Conservation (phyloP, 2,329 filamentous ascomycete species). For the Neurospora sp. region DNA sequence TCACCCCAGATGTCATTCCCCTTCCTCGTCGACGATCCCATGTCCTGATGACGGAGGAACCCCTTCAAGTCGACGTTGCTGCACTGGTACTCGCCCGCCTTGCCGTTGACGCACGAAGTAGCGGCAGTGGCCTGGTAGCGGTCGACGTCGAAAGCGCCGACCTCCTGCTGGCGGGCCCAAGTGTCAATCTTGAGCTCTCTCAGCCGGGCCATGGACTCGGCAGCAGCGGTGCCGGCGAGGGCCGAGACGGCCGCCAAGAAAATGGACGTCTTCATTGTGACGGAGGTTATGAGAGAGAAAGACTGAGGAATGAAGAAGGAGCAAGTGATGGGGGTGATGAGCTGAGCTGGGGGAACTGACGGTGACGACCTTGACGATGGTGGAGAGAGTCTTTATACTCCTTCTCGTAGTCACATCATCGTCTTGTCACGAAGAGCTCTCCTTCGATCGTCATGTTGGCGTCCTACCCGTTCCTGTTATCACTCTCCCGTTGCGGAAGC, state of each 20-base stretch:
- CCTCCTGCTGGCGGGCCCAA: slow-evolving; percentile 8
- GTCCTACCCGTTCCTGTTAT: not conserved
- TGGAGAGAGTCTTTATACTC: not conserved
- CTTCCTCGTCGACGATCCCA: slow-evolving; percentile 8
- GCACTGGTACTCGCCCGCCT: slow-evolving; percentile 10
- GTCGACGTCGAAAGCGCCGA: slow-evolving; percentile 8
- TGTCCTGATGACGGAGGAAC: slow-evolving; percentile 13
- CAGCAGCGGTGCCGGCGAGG: slow-evolving; percentile 6
- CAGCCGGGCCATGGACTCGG: slow-evolving; percentile 7
- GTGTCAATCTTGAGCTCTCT: slow-evolving; percentile 5
- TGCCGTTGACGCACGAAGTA: slow-evolving; percentile 10
- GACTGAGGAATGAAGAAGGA: not conserved
- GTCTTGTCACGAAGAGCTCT: no score
- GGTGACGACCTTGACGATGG: not conserved
- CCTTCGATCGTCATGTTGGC: not conserved
- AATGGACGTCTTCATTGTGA: slow-evolving; percentile 4
- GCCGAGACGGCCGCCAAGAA: slow-evolving; percentile 4
- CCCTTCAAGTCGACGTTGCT: slow-evolving; percentile 11
- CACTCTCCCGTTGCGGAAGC: not conserved
- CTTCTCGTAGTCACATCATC: not conserved
- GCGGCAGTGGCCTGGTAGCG: slow-evolving; percentile 5
- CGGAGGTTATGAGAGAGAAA: not conserved
- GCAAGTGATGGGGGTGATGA: not conserved
- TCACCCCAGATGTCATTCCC: slow-evolving; percentile 11
- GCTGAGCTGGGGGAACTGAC: not conserved